Conservation (phyloP, 1,284 basidiomycete genomes). For the Trametes hirsuta region DNA sequence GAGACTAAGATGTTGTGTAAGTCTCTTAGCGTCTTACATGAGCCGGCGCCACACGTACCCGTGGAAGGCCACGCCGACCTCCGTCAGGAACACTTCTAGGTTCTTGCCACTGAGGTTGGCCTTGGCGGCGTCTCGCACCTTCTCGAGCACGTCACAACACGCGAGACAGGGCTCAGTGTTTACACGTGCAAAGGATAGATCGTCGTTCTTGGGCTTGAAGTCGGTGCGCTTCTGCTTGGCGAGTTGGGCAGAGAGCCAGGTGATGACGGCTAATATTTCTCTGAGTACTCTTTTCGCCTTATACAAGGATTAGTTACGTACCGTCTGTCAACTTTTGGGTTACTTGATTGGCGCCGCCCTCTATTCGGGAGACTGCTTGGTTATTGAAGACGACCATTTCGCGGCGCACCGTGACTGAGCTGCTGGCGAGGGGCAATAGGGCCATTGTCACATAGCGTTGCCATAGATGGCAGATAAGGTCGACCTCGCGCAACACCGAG, state of each 20-base stretch:
- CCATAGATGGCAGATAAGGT: conserved; percentile 94
- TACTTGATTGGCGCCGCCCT: conserved; percentile 84
- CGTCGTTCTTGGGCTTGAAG: conserved; percentile 96
- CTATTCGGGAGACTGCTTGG: conserved; percentile 86
- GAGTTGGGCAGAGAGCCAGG: conserved; percentile 75
- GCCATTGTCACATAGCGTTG: conserved; percentile 96
- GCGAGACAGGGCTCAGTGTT: conserved; percentile 96
- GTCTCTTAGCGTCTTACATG: neutral
- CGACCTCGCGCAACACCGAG: conserved; percentile 72
- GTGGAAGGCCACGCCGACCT: conserved; percentile 95
- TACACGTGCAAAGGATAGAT: conserved; percentile 90
- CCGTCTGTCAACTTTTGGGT: conserved; percentile 87
- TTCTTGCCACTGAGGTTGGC: conserved; percentile 90
- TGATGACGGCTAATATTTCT: conserved; percentile 55
- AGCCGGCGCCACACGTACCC: conserved; percentile 49
- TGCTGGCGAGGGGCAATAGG: conserved; percentile 85
- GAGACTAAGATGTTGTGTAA: conserved; percentile 52
- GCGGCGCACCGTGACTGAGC: conserved; percentile 85
- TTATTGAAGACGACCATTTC: conserved; percentile 96
- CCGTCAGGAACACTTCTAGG: conserved; percentile 87
- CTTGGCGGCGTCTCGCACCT: conserved; percentile 74
- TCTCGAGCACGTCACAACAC: conserved; percentile 86
- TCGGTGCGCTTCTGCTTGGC: conserved; percentile 95
- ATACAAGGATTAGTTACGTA: conserved; percentile 39
- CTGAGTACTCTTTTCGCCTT: no score